Percentiles rank a stretch among this genome's conserved stretches.
Evolutionary conservation across 2,329 filamentous ascomycete genomes (phyloP).

Genomic region (Penicillium sp.): DNA sequence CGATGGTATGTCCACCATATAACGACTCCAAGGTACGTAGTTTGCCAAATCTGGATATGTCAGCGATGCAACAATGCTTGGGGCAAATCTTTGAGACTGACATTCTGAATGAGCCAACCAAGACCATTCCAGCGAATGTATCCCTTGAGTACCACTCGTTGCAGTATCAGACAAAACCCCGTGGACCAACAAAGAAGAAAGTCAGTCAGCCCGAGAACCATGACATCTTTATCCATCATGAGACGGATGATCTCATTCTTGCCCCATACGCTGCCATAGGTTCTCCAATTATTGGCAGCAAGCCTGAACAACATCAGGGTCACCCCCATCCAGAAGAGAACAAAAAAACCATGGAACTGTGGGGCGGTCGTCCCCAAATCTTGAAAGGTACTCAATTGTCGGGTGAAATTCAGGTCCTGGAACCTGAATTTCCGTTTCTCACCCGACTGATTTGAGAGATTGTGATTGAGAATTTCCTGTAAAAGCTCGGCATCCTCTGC

Average conservation of each 20-base stretch:
- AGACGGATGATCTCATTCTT: slow-evolving; percentile 68
- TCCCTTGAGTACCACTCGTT: slow-evolving; percentile 58
- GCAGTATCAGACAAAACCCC: slow-evolving; percentile 63
- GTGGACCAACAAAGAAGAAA: slow-evolving; percentile 66
- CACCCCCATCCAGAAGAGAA: slow-evolving; percentile 66
- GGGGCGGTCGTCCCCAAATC: slow-evolving; percentile 64
- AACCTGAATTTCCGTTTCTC: slow-evolving; percentile 39
- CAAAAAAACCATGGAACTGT: slow-evolving; percentile 76
- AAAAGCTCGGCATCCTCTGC: slow-evolving; percentile 49
- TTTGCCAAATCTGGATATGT: slow-evolving; percentile 63
- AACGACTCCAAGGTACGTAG: slow-evolving; percentile 58
- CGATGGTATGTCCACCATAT: slow-evolving; percentile 66
- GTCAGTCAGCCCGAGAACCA: slow-evolving; percentile 59
- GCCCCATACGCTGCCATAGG: slow-evolving; percentile 67
- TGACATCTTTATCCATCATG: slow-evolving; percentile 60
- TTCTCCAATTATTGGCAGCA: slow-evolving; percentile 64
- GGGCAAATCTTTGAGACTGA: slow-evolving; percentile 32
- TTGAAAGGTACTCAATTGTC: slow-evolving; percentile 70
- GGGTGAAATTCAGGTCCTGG: slow-evolving; percentile 65
- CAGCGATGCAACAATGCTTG: not conserved
- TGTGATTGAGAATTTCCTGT: slow-evolving; percentile 45
- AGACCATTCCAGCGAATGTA: slow-evolving; percentile 64
- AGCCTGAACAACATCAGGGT: slow-evolving; percentile 65
- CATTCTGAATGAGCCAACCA: slow-evolving; percentile 72
- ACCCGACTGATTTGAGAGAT: slow-evolving; percentile 39